phyloP scores from a whole-genome alignment of 257 asterid species.

The Nicotiana noctiflora region DNA sequence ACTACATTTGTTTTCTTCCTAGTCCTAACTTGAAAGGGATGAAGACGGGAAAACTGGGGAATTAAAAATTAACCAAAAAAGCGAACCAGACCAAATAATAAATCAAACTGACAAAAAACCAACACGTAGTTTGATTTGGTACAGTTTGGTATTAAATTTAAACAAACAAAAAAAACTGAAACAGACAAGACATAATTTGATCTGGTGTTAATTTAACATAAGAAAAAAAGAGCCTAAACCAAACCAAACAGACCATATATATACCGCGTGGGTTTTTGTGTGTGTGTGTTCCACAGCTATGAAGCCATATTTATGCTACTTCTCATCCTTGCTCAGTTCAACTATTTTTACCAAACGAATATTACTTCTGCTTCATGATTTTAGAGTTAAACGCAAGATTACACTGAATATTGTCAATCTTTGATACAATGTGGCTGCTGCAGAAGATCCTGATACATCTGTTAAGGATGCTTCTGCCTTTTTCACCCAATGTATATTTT shows the following conservation, averaged over 20 bases:
- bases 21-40: neutral
- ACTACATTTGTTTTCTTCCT: neutral
- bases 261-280: no score
- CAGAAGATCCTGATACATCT: neutral
- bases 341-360: neutral
- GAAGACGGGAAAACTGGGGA: neutral
- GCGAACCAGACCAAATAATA: neutral
- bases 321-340: neutral
- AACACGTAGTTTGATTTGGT: neutral
- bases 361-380: neutral
- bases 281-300: neutral
- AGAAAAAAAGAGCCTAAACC: neutral
- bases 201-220: neutral
- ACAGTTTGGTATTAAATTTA: neutral
- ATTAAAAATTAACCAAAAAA: neutral
- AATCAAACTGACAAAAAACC: neutral
- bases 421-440: neutral
- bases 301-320: neutral
- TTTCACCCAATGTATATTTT: neutral
- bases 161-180: neutral
- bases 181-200: neutral
- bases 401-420: neutral
- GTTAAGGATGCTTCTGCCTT: neutral
- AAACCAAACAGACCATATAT: neutral
- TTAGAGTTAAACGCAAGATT: neutral